A percentile compares a stretch with the other conserved stretches of the same genome.
Evolutionary conservation across 345 rosid species (phyloP).

Genomic region (Aquilaria sinensis): DNA sequence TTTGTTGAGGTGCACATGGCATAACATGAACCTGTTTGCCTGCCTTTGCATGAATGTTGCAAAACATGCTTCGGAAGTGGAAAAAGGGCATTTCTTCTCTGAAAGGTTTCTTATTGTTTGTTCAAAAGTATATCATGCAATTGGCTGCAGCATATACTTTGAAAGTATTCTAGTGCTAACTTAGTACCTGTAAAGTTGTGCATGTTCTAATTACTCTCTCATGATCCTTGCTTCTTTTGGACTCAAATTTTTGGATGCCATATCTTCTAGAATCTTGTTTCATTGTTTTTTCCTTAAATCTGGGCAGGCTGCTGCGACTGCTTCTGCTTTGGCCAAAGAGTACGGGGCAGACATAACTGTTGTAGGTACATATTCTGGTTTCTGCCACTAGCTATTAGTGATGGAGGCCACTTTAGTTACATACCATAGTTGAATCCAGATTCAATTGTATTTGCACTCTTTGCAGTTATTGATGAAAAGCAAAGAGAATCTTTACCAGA

Average conservation of each 20-base stretch:
- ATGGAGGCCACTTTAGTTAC: slow-evolving; percentile 2
- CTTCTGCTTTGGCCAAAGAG: slow-evolving; percentile 81
- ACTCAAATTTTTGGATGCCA: background rate
- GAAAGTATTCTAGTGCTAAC: too few species aligned
- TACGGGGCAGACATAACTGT: slow-evolving; percentile 94
- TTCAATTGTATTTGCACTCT: slow-evolving; percentile 22
- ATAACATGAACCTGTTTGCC: background rate
- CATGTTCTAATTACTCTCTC: too few species aligned
- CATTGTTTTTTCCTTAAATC: background rate
- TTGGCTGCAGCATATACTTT: too few species aligned
- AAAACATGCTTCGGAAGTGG: background rate
- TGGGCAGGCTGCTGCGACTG: slow-evolving; percentile 79
- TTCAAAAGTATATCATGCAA: too few species aligned
- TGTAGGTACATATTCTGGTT: slow-evolving; percentile 46
- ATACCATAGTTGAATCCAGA: slow-evolving; percentile 14
- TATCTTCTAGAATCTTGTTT: background rate
- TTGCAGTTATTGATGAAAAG: slow-evolving; percentile 77
- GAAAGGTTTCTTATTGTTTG: too few species aligned
- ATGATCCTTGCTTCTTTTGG: background rate
- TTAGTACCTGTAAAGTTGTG: too few species aligned
- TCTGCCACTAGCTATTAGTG: background rate
- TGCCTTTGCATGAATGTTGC: background rate
- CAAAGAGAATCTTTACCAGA: slow-evolving; percentile 68
- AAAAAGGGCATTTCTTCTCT: background rate
- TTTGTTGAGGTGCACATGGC: background rate